Evolutionary conservation across 345 rosid species (phyloP).

Genomic region (Cardamine chenopodiifolia): DNA sequence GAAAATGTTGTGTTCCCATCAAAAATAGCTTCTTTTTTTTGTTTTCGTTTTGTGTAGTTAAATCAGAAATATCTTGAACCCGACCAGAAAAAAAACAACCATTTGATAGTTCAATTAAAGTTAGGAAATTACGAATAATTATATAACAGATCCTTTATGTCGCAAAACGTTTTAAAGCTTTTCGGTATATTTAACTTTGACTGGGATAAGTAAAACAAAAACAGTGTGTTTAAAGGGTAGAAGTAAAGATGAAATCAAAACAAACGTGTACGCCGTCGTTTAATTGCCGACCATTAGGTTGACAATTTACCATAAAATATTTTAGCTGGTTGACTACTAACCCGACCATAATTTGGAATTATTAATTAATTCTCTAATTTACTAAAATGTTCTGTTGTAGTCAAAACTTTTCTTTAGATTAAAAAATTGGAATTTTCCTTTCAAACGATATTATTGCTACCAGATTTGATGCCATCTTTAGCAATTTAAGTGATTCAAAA

Average conservation of each 20-base stretch:
- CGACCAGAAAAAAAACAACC: background rate
- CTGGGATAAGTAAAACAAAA: background rate
- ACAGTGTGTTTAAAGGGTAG: slow-evolving; percentile 1
- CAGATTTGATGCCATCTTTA: slow-evolving; percentile 11
- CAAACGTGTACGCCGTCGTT: slow-evolving; percentile 31
- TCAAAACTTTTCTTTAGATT: slow-evolving; percentile 12
- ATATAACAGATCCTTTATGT: background rate
- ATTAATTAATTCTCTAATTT: background rate
- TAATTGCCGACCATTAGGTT: slow-evolving; percentile 33
- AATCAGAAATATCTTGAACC: slow-evolving; percentile 13
- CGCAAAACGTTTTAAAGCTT: background rate
- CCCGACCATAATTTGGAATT: background rate
- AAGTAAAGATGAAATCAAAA: background rate
- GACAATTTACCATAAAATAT: background rate
- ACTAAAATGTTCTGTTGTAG: background rate
- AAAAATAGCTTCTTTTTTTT: background rate
- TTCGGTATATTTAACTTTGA: slow-evolving; percentile 17
- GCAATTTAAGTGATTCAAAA: slow-evolving; percentile 7
- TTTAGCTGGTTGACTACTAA: slow-evolving; percentile 35
- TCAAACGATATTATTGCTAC: background rate
- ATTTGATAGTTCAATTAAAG: background rate
- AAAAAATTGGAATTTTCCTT: background rate
- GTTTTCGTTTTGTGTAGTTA: background rate
- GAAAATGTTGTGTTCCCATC: background rate
- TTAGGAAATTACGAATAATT: background rate